Conservation (phyloP, 306 rosid genomes). For the Citrullus amarus region DNA sequence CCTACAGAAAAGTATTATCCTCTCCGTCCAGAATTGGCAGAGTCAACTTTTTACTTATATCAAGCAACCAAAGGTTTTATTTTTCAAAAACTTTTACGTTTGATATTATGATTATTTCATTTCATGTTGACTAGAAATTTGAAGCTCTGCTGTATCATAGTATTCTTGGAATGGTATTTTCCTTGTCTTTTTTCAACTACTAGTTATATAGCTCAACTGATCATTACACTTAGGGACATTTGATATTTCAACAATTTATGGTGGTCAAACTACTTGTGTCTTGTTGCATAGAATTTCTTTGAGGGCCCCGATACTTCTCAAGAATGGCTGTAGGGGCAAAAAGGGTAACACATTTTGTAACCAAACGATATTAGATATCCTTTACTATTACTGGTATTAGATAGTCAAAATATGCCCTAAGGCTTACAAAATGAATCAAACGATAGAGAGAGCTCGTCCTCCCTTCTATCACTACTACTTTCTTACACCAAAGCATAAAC, state of each 20-base stretch:
- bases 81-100: neutral
- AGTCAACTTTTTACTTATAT: constrained; percentile 91
- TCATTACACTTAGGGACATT: neutral
- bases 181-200: neutral
- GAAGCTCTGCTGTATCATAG: neutral
- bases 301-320: too few species aligned
- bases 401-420: too few species aligned
- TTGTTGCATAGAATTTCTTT: neutral
- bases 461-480: too few species aligned
- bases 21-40: constrained; percentile 93
- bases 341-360: too few species aligned
- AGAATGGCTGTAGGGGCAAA: too few species aligned
- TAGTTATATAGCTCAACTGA: neutral
- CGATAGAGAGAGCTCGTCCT: too few species aligned
- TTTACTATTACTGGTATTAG: too few species aligned
- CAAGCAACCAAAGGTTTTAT: constrained; percentile 90
- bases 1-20: constrained; percentile 96
- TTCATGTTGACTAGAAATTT: neutral
- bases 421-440: too few species aligned
- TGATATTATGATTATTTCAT: neutral
- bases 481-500: too few species aligned
- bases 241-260: neutral
- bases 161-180: neutral
- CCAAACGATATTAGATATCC: too few species aligned
- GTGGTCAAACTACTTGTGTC: neutral